phyloP scores from a whole-genome alignment of 2,329 filamentous ascomycete genomes.

The Ophioceras dolichostomum region DNA sequence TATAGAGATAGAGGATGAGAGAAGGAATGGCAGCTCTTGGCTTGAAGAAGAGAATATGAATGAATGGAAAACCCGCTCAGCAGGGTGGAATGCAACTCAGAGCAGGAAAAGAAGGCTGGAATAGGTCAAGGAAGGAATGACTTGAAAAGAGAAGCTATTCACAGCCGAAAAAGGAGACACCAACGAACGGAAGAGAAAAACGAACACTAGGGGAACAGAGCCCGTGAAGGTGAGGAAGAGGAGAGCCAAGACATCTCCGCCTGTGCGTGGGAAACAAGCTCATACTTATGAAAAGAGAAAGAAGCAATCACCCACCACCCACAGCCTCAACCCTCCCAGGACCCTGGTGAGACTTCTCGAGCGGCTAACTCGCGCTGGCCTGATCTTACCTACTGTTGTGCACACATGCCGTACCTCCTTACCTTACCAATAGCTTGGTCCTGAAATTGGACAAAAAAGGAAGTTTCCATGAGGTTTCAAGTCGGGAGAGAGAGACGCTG shows the following conservation, averaged over 20 bases:
- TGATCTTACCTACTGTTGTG: too few species aligned
- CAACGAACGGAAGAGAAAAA: conserved; percentile 2
- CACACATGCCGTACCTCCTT: too few species aligned
- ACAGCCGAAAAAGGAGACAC: conserved; percentile 6
- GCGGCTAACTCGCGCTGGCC: too few species aligned
- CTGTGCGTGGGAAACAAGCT: too few species aligned
- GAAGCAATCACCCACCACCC: too few species aligned
- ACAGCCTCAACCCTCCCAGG: too few species aligned
- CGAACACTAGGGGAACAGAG: conserved; percentile 1
- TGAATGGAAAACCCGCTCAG: conserved; percentile 19
- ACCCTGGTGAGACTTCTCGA: too few species aligned
- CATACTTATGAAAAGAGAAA: too few species aligned
- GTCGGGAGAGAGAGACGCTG: not conserved
- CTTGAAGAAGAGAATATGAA: conserved; percentile 5
- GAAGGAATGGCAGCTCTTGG: not conserved
- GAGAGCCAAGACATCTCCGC: too few species aligned
- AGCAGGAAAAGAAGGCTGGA: conserved; percentile 7
- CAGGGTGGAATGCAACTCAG: conserved; percentile 11
- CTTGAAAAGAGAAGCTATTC: conserved; percentile 11
- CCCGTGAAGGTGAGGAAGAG: too few species aligned
- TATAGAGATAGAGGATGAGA: conserved; percentile 3
- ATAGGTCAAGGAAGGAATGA: conserved; percentile 8
- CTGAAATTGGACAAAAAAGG: not conserved
- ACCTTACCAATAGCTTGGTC: too few species aligned
- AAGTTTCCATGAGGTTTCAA: not conserved